phyloP scores from a whole-genome alignment of 495 filamentous ascomycete species.

The Platismatia glauca region DNA sequence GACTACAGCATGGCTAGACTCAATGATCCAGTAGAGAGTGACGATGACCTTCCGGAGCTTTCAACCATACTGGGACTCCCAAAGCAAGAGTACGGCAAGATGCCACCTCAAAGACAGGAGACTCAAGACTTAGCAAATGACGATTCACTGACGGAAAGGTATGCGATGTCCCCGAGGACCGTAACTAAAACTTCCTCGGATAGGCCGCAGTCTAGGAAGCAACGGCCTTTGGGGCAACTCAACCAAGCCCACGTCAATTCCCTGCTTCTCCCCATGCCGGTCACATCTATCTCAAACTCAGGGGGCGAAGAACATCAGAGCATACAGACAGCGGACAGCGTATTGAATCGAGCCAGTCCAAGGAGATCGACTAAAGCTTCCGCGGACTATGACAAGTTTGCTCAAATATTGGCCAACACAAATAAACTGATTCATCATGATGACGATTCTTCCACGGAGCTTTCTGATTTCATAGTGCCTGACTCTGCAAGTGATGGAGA shows the following conservation, averaged over 20 bases:
- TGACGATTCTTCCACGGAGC: slow-evolving; percentile 15
- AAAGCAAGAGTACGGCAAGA: not conserved
- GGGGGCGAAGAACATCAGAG: not conserved
- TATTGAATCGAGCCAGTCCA: slow-evolving; percentile 1
- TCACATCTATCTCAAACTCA: not conserved
- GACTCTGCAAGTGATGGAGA: slow-evolving; percentile 24
- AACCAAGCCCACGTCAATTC: slow-evolving; percentile 33
- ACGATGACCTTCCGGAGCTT: slow-evolving; percentile 23
- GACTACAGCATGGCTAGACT: slow-evolving; percentile 14
- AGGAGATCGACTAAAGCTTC: slow-evolving; percentile 9
- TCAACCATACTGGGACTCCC: slow-evolving; percentile 8
- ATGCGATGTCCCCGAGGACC: not conserved
- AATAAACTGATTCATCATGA: slow-evolving; percentile 6
- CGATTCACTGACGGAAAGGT: not conserved
- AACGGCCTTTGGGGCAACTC: slow-evolving; percentile 15
- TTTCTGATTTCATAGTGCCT: slow-evolving; percentile 32
- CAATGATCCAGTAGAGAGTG: slow-evolving; percentile 15
- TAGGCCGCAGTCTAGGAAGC: slow-evolving; percentile 5
- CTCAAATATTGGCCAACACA: not conserved
- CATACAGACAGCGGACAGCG: not conserved
- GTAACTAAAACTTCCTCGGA: not conserved
- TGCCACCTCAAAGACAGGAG: not conserved
- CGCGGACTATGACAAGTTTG: slow-evolving; percentile 14
- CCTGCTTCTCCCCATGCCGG: slow-evolving; percentile 28
- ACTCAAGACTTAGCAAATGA: not conserved